Evolutionary conservation across 805 yeast species (phyloP).

Genomic region (Cyberlindnera nakhonratchasimensis): DNA sequence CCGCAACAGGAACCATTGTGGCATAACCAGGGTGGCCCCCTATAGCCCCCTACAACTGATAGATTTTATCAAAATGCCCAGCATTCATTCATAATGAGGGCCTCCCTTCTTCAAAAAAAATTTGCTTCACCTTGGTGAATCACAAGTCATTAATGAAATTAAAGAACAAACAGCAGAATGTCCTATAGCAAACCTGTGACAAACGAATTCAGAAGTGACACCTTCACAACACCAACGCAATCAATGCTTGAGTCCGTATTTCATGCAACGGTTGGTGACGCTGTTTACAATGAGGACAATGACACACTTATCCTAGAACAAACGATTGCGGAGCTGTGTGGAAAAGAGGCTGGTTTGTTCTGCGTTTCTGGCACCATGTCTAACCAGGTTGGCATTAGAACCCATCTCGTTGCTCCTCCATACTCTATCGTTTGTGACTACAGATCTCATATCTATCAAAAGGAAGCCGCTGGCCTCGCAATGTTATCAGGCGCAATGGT

Average conservation of each 20-base stretch:
- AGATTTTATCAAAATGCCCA: too few species aligned
- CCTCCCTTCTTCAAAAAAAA: too few species aligned
- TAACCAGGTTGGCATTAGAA: conserved; percentile 83
- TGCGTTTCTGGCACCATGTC: conserved; percentile 90
- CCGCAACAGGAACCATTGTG: too few species aligned
- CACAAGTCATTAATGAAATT: too few species aligned
- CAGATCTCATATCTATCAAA: conserved; percentile 75
- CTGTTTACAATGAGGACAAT: conserved; percentile 81
- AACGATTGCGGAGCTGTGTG: conserved; percentile 64
- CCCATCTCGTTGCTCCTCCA: conserved; percentile 79
- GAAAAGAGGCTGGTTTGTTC: conserved; percentile 76
- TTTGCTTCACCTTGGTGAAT: too few species aligned
- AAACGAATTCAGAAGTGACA: conserved; percentile 70
- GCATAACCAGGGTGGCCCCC: too few species aligned
- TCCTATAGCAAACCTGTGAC: conserved; percentile 2
- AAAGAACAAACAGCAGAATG: too few species aligned
- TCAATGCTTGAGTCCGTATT: conserved; percentile 65
- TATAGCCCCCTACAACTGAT: too few species aligned
- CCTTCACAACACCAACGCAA: conserved; percentile 84
- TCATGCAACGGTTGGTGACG: conserved; percentile 70
- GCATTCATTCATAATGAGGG: too few species aligned
- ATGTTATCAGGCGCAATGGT: conserved; percentile 91
- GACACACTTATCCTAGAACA: conserved; percentile 64
- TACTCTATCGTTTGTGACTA: conserved; percentile 78
- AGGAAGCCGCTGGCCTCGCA: conserved; percentile 90